These are phyloP conservation scores for Yarrowia sp. DNA, from an alignment of 805 yeast species.

Conservation along the genomic window DNA sequence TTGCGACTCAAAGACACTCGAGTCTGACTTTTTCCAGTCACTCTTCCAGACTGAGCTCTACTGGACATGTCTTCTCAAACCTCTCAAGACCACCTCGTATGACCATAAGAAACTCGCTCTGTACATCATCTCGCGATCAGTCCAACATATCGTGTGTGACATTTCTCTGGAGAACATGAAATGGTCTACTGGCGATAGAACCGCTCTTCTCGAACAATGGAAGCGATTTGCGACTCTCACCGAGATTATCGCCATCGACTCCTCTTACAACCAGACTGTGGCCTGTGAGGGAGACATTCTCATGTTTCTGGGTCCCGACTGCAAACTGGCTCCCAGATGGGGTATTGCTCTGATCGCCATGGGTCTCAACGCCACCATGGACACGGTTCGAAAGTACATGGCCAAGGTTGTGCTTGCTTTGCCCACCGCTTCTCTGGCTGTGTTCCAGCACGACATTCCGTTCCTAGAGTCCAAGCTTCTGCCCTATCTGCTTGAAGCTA, in stretches of 20 bases:
- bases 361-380: constrained; percentile 79
- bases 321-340: constrained; percentile 72
- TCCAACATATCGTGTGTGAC: constrained; percentile 51
- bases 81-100: constrained; percentile 62
- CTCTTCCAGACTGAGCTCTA: constrained; percentile 49
- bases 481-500: constrained; percentile 68
- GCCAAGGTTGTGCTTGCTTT: constrained; percentile 63
- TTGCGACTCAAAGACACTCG: neutral
- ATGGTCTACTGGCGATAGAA: constrained; percentile 54
- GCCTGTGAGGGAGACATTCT: constrained; percentile 74
- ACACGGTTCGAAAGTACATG: constrained; percentile 72
- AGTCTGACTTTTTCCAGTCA: constrained; percentile 34
- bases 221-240: constrained; percentile 72
- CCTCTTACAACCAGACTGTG: constrained; percentile 84
- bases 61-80: constrained; percentile 65
- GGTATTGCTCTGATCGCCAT: constrained; percentile 74
- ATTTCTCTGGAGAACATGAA: constrained; percentile 53
- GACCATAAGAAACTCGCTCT: constrained; percentile 74
- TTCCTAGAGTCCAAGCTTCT: constrained; percentile 57
- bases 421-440: constrained; percentile 54
- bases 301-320: constrained; percentile 57
- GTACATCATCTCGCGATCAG: constrained; percentile 67
- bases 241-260: constrained; percentile 83
- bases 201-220: constrained; percentile 63
- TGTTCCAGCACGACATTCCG: constrained; percentile 56